These are phyloP conservation scores for Plasmodium yoelii DNA, from an alignment of 169 alveolate genomes.

Conservation along the genomic window DNA sequence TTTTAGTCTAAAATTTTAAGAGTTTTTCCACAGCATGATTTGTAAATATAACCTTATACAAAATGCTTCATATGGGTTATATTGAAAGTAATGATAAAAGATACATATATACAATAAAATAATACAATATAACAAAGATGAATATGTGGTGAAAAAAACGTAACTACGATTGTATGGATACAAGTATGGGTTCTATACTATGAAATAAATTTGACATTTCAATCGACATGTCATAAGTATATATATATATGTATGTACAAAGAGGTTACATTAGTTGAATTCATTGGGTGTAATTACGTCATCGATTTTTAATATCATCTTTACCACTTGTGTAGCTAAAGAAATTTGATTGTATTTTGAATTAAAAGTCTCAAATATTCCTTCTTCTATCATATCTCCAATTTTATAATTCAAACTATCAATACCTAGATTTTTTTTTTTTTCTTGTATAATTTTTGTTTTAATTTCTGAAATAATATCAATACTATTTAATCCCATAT, in stretches of 20 bases:
- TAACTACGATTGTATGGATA: no score
- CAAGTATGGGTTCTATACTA: no score
- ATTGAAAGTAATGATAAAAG: no score
- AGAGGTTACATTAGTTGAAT: constrained; percentile 23
- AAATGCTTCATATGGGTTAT: no score
- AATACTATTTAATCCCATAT: constrained; percentile 96
- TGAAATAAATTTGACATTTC: no score
- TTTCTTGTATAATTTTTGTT: constrained; percentile 89
- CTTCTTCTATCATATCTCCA: constrained; percentile 92
- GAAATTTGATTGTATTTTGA: constrained; percentile 96
- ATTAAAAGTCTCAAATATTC: constrained; percentile 94
- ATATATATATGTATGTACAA: neutral
- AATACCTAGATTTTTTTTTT: constrained; percentile 93
- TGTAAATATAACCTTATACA: no score
- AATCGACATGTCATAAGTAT: no score
- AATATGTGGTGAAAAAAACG: no score
- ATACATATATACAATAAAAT: no score
- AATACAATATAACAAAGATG: no score
- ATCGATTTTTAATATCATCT: constrained; percentile 98
- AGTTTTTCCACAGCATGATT: no score
- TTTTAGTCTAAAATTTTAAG: no score
- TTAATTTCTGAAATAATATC: constrained; percentile 94
- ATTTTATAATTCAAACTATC: constrained; percentile 91
- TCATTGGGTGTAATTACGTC: constrained; percentile 93
- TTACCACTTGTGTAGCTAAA: constrained; percentile 98